Percentiles rank a stretch among this genome's conserved stretches.
Conservation (phyloP, 495 filamentous ascomycete species). For the Penicillium ochrochloron region DNA sequence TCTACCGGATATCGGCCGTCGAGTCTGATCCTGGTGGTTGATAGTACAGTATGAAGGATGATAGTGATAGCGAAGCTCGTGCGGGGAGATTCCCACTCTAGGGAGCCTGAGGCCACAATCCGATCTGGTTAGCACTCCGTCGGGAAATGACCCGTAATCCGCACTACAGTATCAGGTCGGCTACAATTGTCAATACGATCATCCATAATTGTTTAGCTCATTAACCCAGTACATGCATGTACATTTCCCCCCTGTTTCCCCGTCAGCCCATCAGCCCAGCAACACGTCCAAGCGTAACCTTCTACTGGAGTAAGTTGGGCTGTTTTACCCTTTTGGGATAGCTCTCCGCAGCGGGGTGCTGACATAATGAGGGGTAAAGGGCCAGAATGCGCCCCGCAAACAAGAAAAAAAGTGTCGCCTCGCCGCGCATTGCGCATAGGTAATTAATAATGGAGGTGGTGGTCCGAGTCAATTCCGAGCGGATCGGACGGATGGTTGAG, state of each 20-base stretch:
- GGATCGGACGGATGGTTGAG: neutral
- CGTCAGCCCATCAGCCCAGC: slow-evolving; percentile 10
- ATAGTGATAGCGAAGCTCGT: neutral
- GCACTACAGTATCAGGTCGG: neutral
- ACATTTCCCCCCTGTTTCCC: neutral
- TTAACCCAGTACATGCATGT: neutral
- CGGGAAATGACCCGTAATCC: neutral
- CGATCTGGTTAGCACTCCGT: slow-evolving; percentile 2
- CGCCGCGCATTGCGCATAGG: neutral
- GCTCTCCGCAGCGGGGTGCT: slow-evolving; percentile 19
- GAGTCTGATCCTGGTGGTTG: neutral
- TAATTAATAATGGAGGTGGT: neutral
- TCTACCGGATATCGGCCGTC: neutral
- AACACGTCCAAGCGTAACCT: slow-evolving; percentile 5
- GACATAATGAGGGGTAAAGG: slow-evolving; percentile 36
- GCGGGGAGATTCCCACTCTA: slow-evolving; percentile 9
- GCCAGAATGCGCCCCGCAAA: neutral
- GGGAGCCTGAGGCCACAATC: neutral
- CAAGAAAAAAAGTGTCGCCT: slow-evolving; percentile 7
- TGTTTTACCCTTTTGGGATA: slow-evolving; percentile 14
- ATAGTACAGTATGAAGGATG: neutral
- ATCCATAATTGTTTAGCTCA: neutral
- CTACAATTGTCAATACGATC: neutral
- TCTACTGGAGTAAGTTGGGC: slow-evolving; percentile 1
- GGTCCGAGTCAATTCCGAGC: slow-evolving; percentile 10